Conservation (phyloP, 805 yeast species). For the Ogataea corticis region DNA sequence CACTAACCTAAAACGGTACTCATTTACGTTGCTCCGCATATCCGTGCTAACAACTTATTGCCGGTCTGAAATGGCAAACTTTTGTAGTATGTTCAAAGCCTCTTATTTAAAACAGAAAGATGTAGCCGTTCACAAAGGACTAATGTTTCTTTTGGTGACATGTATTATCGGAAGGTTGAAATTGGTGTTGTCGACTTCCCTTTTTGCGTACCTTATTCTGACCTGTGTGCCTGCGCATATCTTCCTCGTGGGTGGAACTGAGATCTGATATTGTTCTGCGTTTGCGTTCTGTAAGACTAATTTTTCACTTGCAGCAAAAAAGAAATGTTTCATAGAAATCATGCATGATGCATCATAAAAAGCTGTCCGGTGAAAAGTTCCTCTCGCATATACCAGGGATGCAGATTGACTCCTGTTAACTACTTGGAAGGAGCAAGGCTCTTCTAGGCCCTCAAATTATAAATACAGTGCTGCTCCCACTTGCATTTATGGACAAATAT, state of each 20-base stretch:
- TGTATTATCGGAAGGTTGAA: not conserved
- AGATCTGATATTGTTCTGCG: constrained; percentile 1
- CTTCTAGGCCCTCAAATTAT: not conserved
- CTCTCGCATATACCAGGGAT: not conserved
- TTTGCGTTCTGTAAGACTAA: not conserved
- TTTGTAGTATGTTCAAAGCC: too few relatives aligned
- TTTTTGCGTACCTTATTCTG: not conserved
- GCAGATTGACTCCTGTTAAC: constrained; percentile 1
- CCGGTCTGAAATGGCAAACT: too few relatives aligned
- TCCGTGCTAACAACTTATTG: too few relatives aligned
- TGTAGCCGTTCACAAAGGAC: not conserved
- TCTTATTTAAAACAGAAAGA: not conserved
- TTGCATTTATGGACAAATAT: not conserved
- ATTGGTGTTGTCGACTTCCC: not conserved
- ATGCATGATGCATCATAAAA: not conserved
- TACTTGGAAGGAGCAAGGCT: not conserved
- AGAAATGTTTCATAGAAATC: not conserved
- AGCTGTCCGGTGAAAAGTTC: too few relatives aligned
- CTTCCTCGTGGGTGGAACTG: not conserved
- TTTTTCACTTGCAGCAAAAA: not conserved
- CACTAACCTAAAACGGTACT: too few relatives aligned
- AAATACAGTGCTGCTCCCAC: constrained; percentile 1
- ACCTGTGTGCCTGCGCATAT: not conserved
- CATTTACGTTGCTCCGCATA: too few relatives aligned
- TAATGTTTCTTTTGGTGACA: not conserved